Evolutionary conservation across 2,329 filamentous ascomycete genomes (phyloP).

Genomic region (Calonectria leucothoes): DNA sequence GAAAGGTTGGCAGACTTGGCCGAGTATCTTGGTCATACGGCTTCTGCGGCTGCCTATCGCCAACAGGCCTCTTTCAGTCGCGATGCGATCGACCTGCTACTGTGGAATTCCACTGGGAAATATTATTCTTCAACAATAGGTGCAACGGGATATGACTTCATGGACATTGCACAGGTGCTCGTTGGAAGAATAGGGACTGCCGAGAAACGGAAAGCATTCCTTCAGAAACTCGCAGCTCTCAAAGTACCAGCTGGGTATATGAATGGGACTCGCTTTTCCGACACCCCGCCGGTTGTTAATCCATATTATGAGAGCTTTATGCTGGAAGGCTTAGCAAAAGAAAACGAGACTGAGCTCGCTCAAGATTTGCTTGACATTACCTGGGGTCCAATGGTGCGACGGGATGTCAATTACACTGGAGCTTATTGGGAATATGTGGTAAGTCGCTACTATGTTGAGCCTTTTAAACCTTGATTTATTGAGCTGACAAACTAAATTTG

Average conservation of each 20-base stretch:
- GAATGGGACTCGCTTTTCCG: neutral
- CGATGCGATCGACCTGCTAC: neutral
- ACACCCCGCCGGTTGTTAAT: neutral
- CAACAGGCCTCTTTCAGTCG: neutral
- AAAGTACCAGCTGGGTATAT: neutral
- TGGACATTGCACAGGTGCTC: neutral
- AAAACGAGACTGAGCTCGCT: neutral
- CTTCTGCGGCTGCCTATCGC: neutral
- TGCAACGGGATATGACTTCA: neutral
- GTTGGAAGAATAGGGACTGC: neutral
- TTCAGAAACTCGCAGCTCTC: neutral
- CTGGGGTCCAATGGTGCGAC: neutral
- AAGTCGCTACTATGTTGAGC: neutral
- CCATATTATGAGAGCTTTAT: neutral
- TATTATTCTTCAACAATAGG: neutral
- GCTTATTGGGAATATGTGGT: slow-evolving; percentile 1
- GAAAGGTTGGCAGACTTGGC: neutral
- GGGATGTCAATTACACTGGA: neutral
- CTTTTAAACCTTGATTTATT: neutral
- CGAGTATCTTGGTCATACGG: neutral
- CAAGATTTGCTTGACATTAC: neutral
- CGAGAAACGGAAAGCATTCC: neutral
- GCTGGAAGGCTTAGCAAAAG: neutral
- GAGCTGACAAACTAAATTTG: neutral
- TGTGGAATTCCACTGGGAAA: neutral